Percentiles rank a stretch among this genome's conserved stretches.
Conservation (phyloP, 2,329 filamentous ascomycete genomes). For the Beauveria sp. region DNA sequence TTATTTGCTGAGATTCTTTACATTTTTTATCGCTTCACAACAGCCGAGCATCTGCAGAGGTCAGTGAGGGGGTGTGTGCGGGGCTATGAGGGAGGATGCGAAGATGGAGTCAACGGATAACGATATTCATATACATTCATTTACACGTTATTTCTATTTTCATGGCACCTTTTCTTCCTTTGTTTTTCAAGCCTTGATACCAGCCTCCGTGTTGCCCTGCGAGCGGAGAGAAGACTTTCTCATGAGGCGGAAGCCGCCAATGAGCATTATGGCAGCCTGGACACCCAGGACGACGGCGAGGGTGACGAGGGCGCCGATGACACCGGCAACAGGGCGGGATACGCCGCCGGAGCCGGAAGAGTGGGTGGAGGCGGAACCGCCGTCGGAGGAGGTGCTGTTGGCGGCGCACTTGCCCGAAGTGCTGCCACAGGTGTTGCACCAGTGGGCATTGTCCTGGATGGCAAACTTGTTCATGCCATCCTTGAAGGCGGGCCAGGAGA, state of each 20-base stretch:
- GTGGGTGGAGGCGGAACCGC: slow-evolving; percentile 17
- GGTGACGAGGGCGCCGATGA: slow-evolving; percentile 66
- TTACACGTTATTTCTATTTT: neutral
- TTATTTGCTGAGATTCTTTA: no score
- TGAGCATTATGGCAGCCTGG: slow-evolving; percentile 34
- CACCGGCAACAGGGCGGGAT: slow-evolving; percentile 66
- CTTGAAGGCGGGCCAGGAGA: slow-evolving; percentile 65
- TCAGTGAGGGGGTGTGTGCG: no score
- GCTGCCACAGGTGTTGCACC: slow-evolving; percentile 74
- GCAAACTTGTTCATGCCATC: slow-evolving; percentile 57
- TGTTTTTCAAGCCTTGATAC: neutral
- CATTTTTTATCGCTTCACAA: no score
- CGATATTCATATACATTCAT: neutral
- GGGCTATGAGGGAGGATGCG: no score
- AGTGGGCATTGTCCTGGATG: slow-evolving; percentile 54
- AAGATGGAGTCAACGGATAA: neutral
- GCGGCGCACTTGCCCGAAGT: slow-evolving; percentile 56
- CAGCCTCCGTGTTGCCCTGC: neutral
- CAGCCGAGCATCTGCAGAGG: no score
- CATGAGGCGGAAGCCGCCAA: slow-evolving; percentile 38
- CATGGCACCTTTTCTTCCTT: neutral
- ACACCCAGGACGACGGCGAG: slow-evolving; percentile 40
- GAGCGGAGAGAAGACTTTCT: slow-evolving; percentile 35
- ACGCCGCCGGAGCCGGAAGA: slow-evolving; percentile 36
- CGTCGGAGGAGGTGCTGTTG: slow-evolving; percentile 18